Base-by-base conservation (phyloP, 768 basidiomycete genomes). In the Rossbeevera mucosa region DNA sequence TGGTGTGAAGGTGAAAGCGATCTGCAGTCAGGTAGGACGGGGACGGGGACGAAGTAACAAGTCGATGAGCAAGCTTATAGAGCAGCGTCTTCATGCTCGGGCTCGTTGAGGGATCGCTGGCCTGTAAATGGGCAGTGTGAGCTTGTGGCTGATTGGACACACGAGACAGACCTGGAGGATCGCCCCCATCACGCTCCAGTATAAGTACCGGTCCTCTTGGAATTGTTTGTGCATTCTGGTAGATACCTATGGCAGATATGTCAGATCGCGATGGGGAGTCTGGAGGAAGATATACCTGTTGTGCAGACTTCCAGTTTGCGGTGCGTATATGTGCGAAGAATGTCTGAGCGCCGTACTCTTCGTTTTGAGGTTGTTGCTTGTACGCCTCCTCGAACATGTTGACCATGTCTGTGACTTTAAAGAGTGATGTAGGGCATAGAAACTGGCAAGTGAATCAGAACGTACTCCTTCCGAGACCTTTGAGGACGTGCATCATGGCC, bases 321-420 rank as follows among this genome's bases (percentile, higher is more conserved):
- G 85, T 81, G 54, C 88, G 81, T 29, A 86, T 81, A 62, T 91
- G 88, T 18, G 91, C 89, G 64, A 91, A 88, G 73, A 93, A 93
- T 0, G 87, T 85, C 65, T 93, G 90, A 21, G 79, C 78, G 20
- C 85, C 91, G 8, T 91, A 80, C 55, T 93, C 91, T 64, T 93
- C 91, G 62, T 90, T 91, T 5, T 69, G 61, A 18, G 91, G 91
- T 53, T 88, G 82, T 55, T 85, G 82, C 68, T 86, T 91, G 73
- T 80, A 91, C 2, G 91, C 91, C 45, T 89, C 84, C 55, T 92
- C 91, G 61, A 87, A 92, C 86, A 93, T 90, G 8, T 75, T 75
- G 40, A 91, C 80, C 74, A 86, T 83, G 68, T 93, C 91, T 54
- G 81, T 80, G 69, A 88, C 90, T 82, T 45, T 14, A 45, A 42